Evolutionary conservation across 208 protist genomes (phyloP).

Genomic region (Leishmania martiniquensis): DNA sequence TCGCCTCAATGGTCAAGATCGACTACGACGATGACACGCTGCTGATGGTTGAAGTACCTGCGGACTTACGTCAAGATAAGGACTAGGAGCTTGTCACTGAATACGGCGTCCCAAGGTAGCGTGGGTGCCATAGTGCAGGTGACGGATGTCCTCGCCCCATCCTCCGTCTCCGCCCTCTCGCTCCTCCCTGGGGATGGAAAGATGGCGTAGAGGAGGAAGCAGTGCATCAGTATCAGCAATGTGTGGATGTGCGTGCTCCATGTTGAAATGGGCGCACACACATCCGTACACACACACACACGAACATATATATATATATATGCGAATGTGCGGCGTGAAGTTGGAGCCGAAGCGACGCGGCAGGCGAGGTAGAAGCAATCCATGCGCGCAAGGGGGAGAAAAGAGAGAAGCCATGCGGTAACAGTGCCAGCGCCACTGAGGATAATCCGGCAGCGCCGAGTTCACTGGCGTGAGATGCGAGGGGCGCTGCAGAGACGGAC

Average conservation of each 20-base stretch:
- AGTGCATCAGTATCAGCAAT: no score
- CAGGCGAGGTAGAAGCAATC: neutral
- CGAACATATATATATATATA: neutral
- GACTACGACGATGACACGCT: slow-evolving; percentile 87
- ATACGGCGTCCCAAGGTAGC: neutral
- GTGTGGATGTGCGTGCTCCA: neutral
- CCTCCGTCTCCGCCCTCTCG: neutral
- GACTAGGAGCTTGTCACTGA: slow-evolving; percentile 11
- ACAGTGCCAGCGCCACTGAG: no score
- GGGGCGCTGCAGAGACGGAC: neutral
- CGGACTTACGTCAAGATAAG: slow-evolving; percentile 53
- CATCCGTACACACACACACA: neutral
- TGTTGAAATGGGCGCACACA: neutral
- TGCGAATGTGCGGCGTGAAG: neutral
- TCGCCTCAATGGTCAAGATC: slow-evolving; percentile 69
- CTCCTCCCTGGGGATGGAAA: neutral
- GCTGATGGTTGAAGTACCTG: slow-evolving; percentile 89
- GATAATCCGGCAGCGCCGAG: neutral
- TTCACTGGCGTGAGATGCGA: neutral
- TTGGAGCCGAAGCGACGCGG: neutral
- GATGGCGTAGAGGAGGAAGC: neutral
- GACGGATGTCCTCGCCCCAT: neutral
- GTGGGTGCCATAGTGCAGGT: neutral
- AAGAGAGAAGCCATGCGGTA: neutral
- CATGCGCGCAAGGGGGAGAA: neutral